Evolutionary conservation across 495 filamentous ascomycete species (phyloP), one percentile per base, ranked within the genome.

Genomic region (Aspergillus steynii): DNA sequence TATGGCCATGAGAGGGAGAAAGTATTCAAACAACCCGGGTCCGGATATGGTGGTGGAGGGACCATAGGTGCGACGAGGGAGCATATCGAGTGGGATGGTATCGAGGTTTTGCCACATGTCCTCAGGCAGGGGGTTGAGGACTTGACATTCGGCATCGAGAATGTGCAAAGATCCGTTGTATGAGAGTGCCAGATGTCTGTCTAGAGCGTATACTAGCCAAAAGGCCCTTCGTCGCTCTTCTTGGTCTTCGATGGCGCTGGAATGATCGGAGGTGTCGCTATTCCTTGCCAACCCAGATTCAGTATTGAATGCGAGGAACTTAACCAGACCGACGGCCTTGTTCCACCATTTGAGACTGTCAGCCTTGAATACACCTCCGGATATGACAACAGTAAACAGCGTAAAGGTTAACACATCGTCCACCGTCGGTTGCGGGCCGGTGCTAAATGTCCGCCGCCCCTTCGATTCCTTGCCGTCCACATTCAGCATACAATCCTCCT

Each of bases 1-100:
- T 58, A 94, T 90, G 26, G 88, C 87, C 86, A 93, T 92, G 59
- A 94, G 73, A 42, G 90, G 91, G 58, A 92, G 77, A 75, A 94
- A 93, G 74, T 88, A 93, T 69, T 90, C 89, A 69, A 92, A 93
- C 67, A 93, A 70, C 5, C 67, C 65, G 2, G 58, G 57, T 0
- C 74, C 74, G 4, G 68, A 65, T 15, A 75, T 66, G 4, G 58
- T 70, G 0, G 64, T 69, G 29, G 63, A 63, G 42, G 68, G 74
- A 20, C 70, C 76, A 37, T 66, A 55, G 3, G 59, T 53, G 10
- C 71, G 61, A 2, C 63, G 53, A 2, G 71, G 72, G 3, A 77
- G 55, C 7, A 58, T 58, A 27, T 66, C 65, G 15, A 65, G 51
- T n/a, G 66, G 60, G 0, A 63, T 62, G 0, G 48, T 65, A 29